phyloP scores from a whole-genome alignment of 257 asterid species.

The Verbascum thapsus region DNA sequence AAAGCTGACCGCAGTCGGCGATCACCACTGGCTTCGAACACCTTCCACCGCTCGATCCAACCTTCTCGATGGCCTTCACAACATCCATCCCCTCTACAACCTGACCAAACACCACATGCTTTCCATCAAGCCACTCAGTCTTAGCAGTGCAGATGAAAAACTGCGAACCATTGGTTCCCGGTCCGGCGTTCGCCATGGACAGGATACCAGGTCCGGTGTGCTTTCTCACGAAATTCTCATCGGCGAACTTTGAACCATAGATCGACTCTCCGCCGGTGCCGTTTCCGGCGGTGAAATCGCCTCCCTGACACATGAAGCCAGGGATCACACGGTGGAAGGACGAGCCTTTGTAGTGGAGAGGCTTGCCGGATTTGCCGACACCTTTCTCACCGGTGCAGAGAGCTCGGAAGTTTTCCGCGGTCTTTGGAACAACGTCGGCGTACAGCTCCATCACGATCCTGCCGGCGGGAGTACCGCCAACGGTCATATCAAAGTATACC shows the following conservation, averaged over 20 bases:
- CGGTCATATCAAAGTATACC: constrained; percentile 69
- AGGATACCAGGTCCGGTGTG: constrained; percentile 65
- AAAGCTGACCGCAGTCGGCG: constrained; percentile 66
- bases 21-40: constrained; percentile 56
- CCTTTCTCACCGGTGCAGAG: constrained; percentile 84
- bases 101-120: constrained; percentile 78
- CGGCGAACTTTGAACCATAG: constrained; percentile 61
- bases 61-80: constrained; percentile 64
- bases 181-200: constrained; percentile 82
- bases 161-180: constrained; percentile 71
- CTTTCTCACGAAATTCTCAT: constrained; percentile 68
- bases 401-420: constrained; percentile 70
- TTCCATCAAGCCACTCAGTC: constrained; percentile 72
- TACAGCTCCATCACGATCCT: constrained; percentile 68
- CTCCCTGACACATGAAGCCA: constrained; percentile 80
- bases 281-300: constrained; percentile 77
- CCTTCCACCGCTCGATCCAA: constrained; percentile 67
- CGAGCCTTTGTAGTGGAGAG: constrained; percentile 78
- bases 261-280: constrained; percentile 81
- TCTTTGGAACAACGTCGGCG: constrained; percentile 57
- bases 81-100: constrained; percentile 59
- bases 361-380: constrained; percentile 56
- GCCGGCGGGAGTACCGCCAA: constrained; percentile 60
- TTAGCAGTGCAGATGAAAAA: constrained; percentile 68
- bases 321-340: constrained; percentile 77